Percentiles rank a stretch among this genome's conserved stretches.
Evolutionary conservation across 306 rosid species (phyloP).

Genomic region (Oemleria cerasiformis): DNA sequence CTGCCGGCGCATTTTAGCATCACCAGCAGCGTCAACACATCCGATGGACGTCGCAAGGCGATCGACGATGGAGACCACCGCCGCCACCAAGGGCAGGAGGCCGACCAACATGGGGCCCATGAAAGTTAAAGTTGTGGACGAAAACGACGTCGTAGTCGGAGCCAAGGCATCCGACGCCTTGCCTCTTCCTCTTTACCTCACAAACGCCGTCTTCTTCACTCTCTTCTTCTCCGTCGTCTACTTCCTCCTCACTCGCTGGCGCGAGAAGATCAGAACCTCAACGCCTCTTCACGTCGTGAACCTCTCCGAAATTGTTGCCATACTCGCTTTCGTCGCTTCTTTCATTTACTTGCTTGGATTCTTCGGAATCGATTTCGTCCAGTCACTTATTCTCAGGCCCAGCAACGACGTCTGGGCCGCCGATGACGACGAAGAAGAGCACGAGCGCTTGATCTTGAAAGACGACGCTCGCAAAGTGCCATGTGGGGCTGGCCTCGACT

Average conservation of each 20-base stretch:
- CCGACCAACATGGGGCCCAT: slow-evolving; percentile 7
- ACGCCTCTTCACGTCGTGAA: slow-evolving; percentile 73
- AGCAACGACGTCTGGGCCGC: slow-evolving; percentile 46
- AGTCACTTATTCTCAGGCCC: slow-evolving; percentile 53
- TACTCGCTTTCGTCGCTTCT: slow-evolving; percentile 64
- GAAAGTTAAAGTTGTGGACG: slow-evolving; percentile 12
- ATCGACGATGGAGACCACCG: slow-evolving; percentile 15
- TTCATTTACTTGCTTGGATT: slow-evolving; percentile 70
- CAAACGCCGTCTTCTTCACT: slow-evolving; percentile 60
- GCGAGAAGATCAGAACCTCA: slow-evolving; percentile 80
- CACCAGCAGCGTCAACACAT: not conserved
- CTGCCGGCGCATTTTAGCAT: slow-evolving; percentile 18
- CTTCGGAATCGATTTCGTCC: slow-evolving; percentile 77
- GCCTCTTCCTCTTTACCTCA: slow-evolving; percentile 47
- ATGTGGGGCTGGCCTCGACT: slow-evolving; percentile 42
- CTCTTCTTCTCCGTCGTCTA: slow-evolving; percentile 80
- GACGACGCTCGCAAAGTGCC: slow-evolving; percentile 46
- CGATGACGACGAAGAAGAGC: slow-evolving; percentile 49
- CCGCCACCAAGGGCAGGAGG: not conserved
- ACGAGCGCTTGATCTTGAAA: slow-evolving; percentile 25
- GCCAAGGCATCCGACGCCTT: slow-evolving; percentile 34
- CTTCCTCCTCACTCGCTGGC: slow-evolving; percentile 77
- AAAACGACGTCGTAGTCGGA: slow-evolving; percentile 1
- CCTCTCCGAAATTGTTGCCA: slow-evolving; percentile 58
- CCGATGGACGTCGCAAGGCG: slow-evolving; percentile 69